These are phyloP conservation scores for Fusarium chlamydosporum DNA, from an alignment of 2,329 filamentous ascomycete genomes.

Conservation along the genomic window DNA sequence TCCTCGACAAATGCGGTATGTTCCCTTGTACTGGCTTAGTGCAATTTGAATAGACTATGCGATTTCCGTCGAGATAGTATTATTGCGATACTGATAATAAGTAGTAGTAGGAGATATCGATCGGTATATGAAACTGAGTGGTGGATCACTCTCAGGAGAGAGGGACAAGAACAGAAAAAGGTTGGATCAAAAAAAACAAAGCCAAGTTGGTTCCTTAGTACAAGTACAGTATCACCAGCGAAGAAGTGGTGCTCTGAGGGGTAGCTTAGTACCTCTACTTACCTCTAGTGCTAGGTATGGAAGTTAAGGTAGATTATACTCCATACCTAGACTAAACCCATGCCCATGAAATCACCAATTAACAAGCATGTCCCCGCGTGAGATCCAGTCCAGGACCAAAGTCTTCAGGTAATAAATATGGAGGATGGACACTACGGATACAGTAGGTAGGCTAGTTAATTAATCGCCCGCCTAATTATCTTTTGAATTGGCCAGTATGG, in stretches of 20 bases:
- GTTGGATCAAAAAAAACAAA: slow-evolving; percentile 11
- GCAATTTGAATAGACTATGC: not conserved
- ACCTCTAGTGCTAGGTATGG: too few species aligned
- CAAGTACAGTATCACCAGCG: slow-evolving; percentile 3
- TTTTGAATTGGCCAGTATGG: not conserved
- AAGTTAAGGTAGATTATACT: slow-evolving; percentile 7
- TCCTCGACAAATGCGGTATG: slow-evolving; percentile 27
- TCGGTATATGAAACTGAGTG: not conserved
- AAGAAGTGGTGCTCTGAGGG: slow-evolving; percentile 6
- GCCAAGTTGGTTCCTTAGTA: slow-evolving; percentile 4
- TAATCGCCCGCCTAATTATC: not conserved
- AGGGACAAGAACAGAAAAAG: slow-evolving; percentile 2
- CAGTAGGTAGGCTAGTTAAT: not conserved
- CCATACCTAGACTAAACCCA: too few species aligned
- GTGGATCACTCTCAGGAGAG: slow-evolving; percentile 6
- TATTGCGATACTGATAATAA: not conserved
- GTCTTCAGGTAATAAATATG: slow-evolving; percentile 4
- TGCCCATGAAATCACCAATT: slow-evolving; percentile 26
- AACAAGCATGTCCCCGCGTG: slow-evolving; percentile 18
- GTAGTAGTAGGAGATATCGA: not conserved
- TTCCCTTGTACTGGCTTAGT: not conserved
- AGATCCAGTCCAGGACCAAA: slow-evolving; percentile 14
- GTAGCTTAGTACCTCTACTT: not conserved
- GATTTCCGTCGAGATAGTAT: slow-evolving; percentile 7
- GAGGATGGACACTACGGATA: not conserved